These are phyloP conservation scores for Platismatia glauca DNA, from an alignment of 495 filamentous ascomycete genomes.

Conservation along the genomic window DNA sequence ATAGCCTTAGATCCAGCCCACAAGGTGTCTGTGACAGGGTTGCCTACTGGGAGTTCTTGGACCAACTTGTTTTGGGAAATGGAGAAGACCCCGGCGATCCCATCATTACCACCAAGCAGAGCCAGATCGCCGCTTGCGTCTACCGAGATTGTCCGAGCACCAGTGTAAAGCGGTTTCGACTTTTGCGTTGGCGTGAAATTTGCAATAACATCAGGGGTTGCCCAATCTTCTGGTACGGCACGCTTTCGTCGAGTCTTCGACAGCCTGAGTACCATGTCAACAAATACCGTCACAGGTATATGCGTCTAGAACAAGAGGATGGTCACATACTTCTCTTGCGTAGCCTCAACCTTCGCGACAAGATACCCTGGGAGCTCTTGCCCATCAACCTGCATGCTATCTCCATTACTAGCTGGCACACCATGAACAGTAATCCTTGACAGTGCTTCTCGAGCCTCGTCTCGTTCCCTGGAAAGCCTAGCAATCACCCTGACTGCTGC, in stretches of 20 bases:
- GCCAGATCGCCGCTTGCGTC: slow-evolving; percentile 57
- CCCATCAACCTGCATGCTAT: slow-evolving; percentile 86
- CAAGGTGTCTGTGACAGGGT: slow-evolving; percentile 65
- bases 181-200: slow-evolving; percentile 51
- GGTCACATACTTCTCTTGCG: slow-evolving; percentile 61
- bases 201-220: slow-evolving; percentile 61
- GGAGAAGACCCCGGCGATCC: slow-evolving; percentile 71
- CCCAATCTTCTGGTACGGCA: slow-evolving; percentile 75
- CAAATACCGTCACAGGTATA: slow-evolving; percentile 2
- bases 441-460: slow-evolving; percentile 88
- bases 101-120: slow-evolving; percentile 72
- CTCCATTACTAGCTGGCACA: slow-evolving; percentile 46
- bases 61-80: slow-evolving; percentile 60
- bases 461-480: slow-evolving; percentile 75
- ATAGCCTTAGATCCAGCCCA: slow-evolving; percentile 70
- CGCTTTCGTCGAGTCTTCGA: slow-evolving; percentile 82
- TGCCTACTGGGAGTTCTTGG: slow-evolving; percentile 54
- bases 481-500: slow-evolving; percentile 90
- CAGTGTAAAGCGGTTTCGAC: slow-evolving; percentile 57
- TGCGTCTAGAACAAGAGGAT: slow-evolving; percentile 7
- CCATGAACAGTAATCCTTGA: slow-evolving; percentile 67
- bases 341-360: slow-evolving; percentile 63
- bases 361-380: slow-evolving; percentile 63
- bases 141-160: slow-evolving; percentile 55
- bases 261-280: slow-evolving; percentile 44